Percentiles rank a stretch among this genome's conserved stretches.
phyloP scores from a whole-genome alignment of 768 basidiomycete genomes.

The Lactifluus volemus region DNA sequence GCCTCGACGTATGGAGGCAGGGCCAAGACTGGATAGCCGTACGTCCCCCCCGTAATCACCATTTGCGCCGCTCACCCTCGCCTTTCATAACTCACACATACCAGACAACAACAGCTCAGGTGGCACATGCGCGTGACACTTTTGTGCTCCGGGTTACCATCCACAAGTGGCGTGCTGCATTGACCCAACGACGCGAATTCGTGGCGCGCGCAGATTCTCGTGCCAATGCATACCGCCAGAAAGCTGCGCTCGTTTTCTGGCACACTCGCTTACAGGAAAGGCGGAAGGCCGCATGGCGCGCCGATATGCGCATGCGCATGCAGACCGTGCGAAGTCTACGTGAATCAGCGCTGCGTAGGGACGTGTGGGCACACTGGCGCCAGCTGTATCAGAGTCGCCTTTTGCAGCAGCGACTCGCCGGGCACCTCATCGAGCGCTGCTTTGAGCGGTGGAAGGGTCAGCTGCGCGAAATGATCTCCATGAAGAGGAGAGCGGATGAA shows the following conservation, averaged over 20 bases:
- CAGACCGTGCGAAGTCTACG: conserved; percentile 47
- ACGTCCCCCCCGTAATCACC: conserved; percentile 26
- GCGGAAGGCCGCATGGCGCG: conserved; percentile 51
- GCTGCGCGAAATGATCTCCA: conserved; percentile 32
- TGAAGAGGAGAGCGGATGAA: conserved; percentile 44
- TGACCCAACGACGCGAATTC: conserved; percentile 30
- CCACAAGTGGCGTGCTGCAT: conserved; percentile 49
- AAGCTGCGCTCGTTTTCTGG: conserved; percentile 43
- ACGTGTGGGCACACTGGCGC: conserved; percentile 62
- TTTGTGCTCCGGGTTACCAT: conserved; percentile 51
- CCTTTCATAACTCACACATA: background rate
- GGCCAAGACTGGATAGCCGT: conserved; percentile 68
- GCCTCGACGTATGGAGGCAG: conserved; percentile 69
- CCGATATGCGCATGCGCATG: conserved; percentile 67
- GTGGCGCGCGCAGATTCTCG: conserved; percentile 36
- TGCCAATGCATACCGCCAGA: conserved; percentile 38
- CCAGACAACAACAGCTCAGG: conserved; percentile 66
- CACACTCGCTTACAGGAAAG: conserved; percentile 42
- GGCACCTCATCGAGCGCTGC: conserved; percentile 35
- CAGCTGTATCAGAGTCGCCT: conserved; percentile 44
- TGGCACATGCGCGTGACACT: conserved; percentile 58
- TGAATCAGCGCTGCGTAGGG: conserved; percentile 43
- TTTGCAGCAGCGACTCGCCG: conserved; percentile 43
- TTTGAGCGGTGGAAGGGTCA: conserved; percentile 47
- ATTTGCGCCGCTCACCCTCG: background rate